Conservation (phyloP, 176 grass and related monocot genomes). For the Coix lacrymajobi region DNA sequence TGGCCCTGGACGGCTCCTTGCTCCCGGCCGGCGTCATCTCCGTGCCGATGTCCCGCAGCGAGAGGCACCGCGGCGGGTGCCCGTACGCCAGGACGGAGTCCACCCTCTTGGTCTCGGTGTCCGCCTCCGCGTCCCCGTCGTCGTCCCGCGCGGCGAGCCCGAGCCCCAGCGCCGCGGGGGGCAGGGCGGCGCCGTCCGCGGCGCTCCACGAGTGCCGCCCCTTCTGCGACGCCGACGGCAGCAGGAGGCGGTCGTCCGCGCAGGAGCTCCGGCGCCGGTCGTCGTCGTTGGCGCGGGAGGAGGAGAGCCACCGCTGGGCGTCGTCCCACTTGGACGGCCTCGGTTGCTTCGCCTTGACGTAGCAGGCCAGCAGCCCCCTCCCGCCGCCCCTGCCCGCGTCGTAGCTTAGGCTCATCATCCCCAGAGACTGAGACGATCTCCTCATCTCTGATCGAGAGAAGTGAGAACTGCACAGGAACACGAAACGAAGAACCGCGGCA, state of each 20-base stretch:
- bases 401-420: not conserved
- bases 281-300: conserved; percentile 17
- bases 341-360: conserved; percentile 46
- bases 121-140: not conserved
- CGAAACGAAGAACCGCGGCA: not conserved
- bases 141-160: not conserved
- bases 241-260: conserved; percentile 52
- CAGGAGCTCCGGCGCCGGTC: conserved; percentile 47
- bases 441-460: not conserved
- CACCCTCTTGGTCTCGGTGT: conserved; percentile 63
- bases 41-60: conserved; percentile 69
- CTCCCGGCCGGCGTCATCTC: conserved; percentile 85
- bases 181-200: conserved; percentile 3
- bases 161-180: not conserved
- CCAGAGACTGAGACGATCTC: conserved; percentile 3
- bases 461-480: not conserved
- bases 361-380: conserved; percentile 26
- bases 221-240: conserved; percentile 37
- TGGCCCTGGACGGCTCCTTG: conserved; percentile 76
- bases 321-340: conserved; percentile 92
- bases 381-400: conserved; percentile 10
- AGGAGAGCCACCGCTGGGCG: conserved; percentile 74
- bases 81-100: conserved; percentile 34
- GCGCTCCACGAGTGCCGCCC: conserved; percentile 54
- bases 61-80: conserved; percentile 21